These are phyloP conservation scores for Boletus eberwhitei DNA, from an alignment of 768 basidiomycete genomes.

Conservation along the genomic window DNA sequence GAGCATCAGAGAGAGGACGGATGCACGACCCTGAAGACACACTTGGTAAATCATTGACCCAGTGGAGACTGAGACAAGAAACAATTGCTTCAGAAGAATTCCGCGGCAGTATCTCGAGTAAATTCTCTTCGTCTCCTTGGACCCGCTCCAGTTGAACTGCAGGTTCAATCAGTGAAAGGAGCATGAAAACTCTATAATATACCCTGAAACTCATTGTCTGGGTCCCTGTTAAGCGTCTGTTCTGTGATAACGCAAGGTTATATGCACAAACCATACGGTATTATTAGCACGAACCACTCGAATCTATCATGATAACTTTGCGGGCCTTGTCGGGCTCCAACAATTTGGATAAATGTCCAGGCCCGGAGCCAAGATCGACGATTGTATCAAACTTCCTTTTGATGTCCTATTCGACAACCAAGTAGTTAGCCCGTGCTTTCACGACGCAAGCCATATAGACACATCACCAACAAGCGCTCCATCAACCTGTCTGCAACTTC, in stretches of 20 bases:
- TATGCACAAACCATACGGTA: neutral
- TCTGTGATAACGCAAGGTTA: constrained; percentile 40
- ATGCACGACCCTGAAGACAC: constrained; percentile 11
- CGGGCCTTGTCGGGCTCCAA: constrained; percentile 63
- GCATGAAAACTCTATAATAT: constrained; percentile 7
- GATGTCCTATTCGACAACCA: constrained; percentile 64
- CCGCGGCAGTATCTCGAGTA: constrained; percentile 60
- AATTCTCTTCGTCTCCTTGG: constrained; percentile 79
- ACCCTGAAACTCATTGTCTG: constrained; percentile 81
- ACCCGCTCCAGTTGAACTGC: constrained; percentile 76
- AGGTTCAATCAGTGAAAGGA: neutral
- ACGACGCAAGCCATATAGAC: constrained; percentile 4
- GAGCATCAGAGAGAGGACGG: neutral
- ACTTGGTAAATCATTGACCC: constrained; percentile 98
- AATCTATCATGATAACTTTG: constrained; percentile 83
- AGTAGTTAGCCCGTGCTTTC: neutral
- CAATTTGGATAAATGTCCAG: constrained; percentile 89
- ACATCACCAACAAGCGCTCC: constrained; percentile 78
- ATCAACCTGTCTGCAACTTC: constrained; percentile 90
- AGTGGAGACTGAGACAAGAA: constrained; percentile 89
- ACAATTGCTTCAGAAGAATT: constrained; percentile 90
- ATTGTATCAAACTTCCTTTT: constrained; percentile 77
- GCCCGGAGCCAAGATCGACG: constrained; percentile 85
- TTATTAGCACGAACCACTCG: constrained; percentile 58
- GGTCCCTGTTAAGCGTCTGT: constrained; percentile 69